A percentile compares a stretch with the other conserved stretches of the same genome.
Evolutionary conservation across 495 filamentous ascomycete genomes (phyloP).

Genomic region (Penicillium turbatum): DNA sequence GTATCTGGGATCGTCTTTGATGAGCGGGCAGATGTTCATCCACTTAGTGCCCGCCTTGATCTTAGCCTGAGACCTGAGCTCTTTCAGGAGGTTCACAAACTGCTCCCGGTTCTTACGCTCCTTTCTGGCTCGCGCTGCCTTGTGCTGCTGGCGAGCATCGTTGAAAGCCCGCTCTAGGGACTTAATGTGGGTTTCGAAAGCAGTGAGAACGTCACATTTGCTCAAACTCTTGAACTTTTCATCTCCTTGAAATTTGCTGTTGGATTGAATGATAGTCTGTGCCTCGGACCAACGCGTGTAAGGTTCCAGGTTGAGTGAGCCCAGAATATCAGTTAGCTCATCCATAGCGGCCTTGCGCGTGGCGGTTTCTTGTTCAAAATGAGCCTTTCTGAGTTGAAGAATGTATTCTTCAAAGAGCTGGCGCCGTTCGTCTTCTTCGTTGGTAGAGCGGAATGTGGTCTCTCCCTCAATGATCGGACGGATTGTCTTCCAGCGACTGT

Average conservation of each 20-base stretch:
- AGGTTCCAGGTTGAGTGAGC: conserved; percentile 80
- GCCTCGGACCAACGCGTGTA: conserved; percentile 95
- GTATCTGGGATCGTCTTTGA: conserved; percentile 82
- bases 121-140: conserved; percentile 69
- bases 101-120: conserved; percentile 82
- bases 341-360: conserved; percentile 80
- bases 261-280: conserved; percentile 72
- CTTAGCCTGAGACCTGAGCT: conserved; percentile 70
- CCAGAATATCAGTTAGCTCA: conserved; percentile 74
- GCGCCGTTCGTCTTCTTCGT: conserved; percentile 81
- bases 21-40: conserved; percentile 72
- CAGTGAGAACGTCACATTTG: conserved; percentile 85
- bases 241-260: conserved; percentile 75
- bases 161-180: conserved; percentile 84
- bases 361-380: conserved; percentile 67
- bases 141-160: conserved; percentile 81
- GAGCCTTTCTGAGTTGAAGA: conserved; percentile 69
- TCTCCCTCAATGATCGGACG: conserved; percentile 93
- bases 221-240: conserved; percentile 83
- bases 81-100: conserved; percentile 67
- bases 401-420: conserved; percentile 96
- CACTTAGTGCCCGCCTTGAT: conserved; percentile 91
- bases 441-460: conserved; percentile 88
- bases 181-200: conserved; percentile 94
- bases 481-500: conserved; percentile 96